Conservation (phyloP, 305 asterid species). For the Rubia tinctorum region DNA sequence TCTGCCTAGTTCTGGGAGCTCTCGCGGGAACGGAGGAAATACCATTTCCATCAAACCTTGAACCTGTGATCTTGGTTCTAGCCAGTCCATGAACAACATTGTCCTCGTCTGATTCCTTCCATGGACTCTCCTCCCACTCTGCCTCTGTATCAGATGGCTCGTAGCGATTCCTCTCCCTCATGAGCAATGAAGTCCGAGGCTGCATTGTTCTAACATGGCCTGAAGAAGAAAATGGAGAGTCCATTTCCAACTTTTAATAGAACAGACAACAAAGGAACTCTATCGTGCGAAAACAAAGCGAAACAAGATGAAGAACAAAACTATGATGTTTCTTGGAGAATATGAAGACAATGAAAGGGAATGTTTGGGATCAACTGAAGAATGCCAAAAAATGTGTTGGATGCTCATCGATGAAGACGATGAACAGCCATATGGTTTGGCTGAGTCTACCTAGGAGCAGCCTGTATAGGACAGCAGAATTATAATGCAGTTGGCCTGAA, state of each 20-base stretch:
- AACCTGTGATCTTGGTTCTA: conserved; percentile 19
- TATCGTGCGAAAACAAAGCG: neutral
- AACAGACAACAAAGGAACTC: neutral
- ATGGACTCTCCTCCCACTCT: conserved; percentile 50
- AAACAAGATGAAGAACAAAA: conserved; percentile 3
- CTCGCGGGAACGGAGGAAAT: neutral
- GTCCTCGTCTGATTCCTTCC: conserved; percentile 24
- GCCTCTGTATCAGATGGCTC: conserved; percentile 73
- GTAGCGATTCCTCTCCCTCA: conserved; percentile 51
- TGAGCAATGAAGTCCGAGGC: conserved; percentile 18
- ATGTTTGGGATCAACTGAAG: neutral
- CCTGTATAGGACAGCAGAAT: neutral
- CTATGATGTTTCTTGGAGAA: conserved; percentile 1
- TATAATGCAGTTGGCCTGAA: conserved; percentile 3
- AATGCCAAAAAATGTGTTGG: neutral
- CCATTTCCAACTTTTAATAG: conserved; percentile 20
- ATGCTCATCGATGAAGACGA: conserved; percentile 30
- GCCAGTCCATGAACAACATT: neutral
- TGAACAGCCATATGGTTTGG: conserved; percentile 9
- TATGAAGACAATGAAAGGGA: conserved; percentile 13
- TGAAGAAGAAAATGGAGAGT: conserved; percentile 7
- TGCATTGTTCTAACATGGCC: conserved; percentile 14
- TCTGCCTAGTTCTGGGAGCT: conserved; percentile 29
- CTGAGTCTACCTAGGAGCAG: neutral
- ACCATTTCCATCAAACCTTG: conserved; percentile 11